Base-by-base conservation (phyloP, 768 basidiomycete genomes). In the Collybia nuda region DNA sequence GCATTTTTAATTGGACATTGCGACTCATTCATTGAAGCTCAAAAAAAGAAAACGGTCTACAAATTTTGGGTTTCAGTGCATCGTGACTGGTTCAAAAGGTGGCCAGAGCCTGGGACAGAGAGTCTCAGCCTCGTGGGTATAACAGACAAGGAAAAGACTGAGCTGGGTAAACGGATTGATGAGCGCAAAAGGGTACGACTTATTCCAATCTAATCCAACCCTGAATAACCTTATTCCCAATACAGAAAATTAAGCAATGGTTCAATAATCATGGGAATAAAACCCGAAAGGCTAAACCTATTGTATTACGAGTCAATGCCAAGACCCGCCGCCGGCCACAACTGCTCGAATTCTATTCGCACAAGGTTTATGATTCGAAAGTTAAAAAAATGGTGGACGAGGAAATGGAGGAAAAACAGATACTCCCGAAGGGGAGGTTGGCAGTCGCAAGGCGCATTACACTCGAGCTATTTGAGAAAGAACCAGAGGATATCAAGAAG, bases 231-330 rank as follows among this genome's bases (percentile, higher is more conserved):
- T n/a, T n/a, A n/a, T n/a, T n/a, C n/a, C n/a, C n/a, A n/a, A n/a
- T n/a, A n/a, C 19, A 46, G 45, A 29, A 6, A 23, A 29, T 46
- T 9, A 46, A 46, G 18, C 29, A 46, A 11, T 46, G 45, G 45
- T 46, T 46, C 14, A 46, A 46, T 35, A 43, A 41, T 22, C n/a
- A n/a, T n/a, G n/a, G n/a, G n/a, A 45, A 37, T 35, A 46, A 37
- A 23, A 46, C 6, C 35, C 35, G 9, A 5, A 46, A 23, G 29
- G 7, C 24, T 7, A 46, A 46, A 32, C 12, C 23, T 18, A 3
- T 1, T 21, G n/a, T 22, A 12, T 18, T 7, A 15, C 45, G 23
- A 12, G 36, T 46, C 11, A 9, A 23, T 17, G 36, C 36, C 18
- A 46, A 46, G 36, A 23, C 15, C 7, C 45, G 38, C 36, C 12